Evolutionary conservation across 805 yeast genomes (phyloP).

Genomic region (Ogataea wickerhamii): DNA sequence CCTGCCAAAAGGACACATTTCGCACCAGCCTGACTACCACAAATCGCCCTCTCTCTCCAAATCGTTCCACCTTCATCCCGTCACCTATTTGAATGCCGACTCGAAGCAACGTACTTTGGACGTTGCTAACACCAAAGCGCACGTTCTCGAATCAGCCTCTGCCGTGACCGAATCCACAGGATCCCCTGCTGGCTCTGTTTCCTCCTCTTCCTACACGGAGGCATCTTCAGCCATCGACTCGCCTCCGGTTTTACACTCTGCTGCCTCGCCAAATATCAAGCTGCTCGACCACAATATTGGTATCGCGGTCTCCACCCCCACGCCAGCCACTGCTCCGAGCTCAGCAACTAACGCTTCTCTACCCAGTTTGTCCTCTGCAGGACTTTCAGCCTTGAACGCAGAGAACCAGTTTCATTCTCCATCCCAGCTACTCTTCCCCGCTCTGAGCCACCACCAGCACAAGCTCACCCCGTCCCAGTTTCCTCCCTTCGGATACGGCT

Average conservation of each 20-base stretch:
- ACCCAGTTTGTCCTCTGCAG: not conserved
- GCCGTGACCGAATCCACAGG: constrained; percentile 25
- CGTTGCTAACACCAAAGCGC: constrained; percentile 4
- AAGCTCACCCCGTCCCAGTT: not conserved
- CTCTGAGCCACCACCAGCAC: constrained; percentile 1
- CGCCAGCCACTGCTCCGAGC: not conserved
- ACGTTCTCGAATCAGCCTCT: constrained; percentile 13
- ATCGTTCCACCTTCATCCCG: constrained; percentile 27
- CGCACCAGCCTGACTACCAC: too few relatives aligned
- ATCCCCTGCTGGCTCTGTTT: constrained; percentile 24
- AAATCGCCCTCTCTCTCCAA: too few relatives aligned
- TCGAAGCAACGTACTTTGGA: constrained; percentile 3
- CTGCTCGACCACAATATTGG: not conserved
- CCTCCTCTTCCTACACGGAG: constrained; percentile 27
- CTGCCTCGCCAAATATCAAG: constrained; percentile 9
- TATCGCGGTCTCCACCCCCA: not conserved
- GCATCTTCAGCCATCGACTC: constrained; percentile 24
- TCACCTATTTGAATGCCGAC: constrained; percentile 28
- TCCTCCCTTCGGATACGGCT: not conserved
- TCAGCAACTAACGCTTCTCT: not conserved
- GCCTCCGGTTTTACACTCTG: constrained; percentile 16
- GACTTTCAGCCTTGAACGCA: not conserved
- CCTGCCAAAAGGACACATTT: too few relatives aligned
- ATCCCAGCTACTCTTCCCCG: not conserved
- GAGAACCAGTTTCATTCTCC: not conserved